Evolutionary conservation across 148 eudicot genomes (phyloP), one percentile per base, ranked within the genome.

Genomic region (Camellia lanceoleosa): DNA sequence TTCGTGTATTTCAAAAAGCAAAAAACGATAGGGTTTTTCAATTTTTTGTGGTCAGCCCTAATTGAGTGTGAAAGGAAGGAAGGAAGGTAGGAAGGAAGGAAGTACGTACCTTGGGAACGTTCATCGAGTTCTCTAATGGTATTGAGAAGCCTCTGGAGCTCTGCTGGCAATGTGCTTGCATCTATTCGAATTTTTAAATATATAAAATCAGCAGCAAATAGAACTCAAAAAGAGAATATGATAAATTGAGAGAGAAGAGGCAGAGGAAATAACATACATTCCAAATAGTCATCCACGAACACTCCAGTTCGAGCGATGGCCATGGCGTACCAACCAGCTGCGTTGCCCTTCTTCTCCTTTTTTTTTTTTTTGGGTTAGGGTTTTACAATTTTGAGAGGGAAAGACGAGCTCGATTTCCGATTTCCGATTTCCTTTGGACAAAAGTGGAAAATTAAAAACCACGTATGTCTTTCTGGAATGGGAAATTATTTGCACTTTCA

Each of bases 101-200:
- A 23, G 23, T 86, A 95, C 99, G 90, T 86, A 95, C 99, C 91
- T 90, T 96, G 97, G 47, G 98, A 93, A 6, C 99, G 95, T 58
- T 94, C 97, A 72, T 96, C 98, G 54, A 96, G 94, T 75, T 96
- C 98, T 66, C 99, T 87, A 63, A 96, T 85, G 61, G 99, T 96
- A 71, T 96, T 96, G 79, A 96, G 97, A 76, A 96, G 93, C 86
- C 99, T 89, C 84, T 96, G 99, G 79, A 96, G 97, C 88, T 96
- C 99, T 41, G 98, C 98, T 16, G 99, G 99, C 84, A 96, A 87
- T 19, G 99, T 96, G 86, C 91, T 96, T 23, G 99, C 96, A 88
- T 96, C 99, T 95, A 83, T 62, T 1, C 20, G 68, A 3, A 74
- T 52, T 55, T 52, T 7, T 18, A 30, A 71, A 66, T 68, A 30